Conservation (phyloP, 139 green algal genomes). For the Coccomyxa sp. region DNA sequence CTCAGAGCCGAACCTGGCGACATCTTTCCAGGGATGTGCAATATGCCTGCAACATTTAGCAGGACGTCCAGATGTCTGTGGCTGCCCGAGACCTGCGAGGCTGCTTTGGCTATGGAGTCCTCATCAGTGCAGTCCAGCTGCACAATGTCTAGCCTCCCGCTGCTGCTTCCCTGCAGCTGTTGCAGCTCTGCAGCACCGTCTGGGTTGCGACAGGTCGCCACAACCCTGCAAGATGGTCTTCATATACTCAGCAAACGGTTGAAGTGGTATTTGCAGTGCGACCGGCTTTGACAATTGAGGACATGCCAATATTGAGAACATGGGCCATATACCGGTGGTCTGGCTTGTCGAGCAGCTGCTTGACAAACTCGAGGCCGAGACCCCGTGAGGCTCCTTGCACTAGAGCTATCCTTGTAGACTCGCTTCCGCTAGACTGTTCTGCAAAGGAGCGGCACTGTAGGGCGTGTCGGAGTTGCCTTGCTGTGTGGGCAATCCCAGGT, state of each 20-base stretch:
- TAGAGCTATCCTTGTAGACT: conserved; percentile 38
- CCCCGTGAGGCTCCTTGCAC: conserved; percentile 63
- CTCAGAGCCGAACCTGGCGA: conserved; percentile 39
- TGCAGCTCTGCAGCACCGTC: conserved; percentile 33
- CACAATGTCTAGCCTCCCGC: conserved; percentile 41
- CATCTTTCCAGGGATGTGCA: conserved; percentile 54
- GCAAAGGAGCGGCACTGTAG: too few relatives aligned
- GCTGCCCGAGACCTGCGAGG: conserved; percentile 16
- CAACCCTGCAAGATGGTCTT: conserved; percentile 46
- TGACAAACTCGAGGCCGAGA: conserved; percentile 68
- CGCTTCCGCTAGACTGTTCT: too few relatives aligned
- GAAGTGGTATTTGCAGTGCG: too few relatives aligned
- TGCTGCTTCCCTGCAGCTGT: conserved; percentile 24
- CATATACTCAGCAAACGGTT: too few relatives aligned
- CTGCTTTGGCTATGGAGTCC: conserved; percentile 42
- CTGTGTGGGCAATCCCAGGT: too few relatives aligned
- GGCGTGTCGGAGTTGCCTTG: too few relatives aligned
- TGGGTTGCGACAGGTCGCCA: conserved; percentile 70
- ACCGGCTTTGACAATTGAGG: too few relatives aligned
- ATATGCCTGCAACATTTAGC: conserved; percentile 64
- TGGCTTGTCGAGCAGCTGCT: conserved; percentile 44
- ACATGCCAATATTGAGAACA: too few relatives aligned
- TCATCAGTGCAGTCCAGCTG: conserved; percentile 53
- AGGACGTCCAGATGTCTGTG: conserved; percentile 57
- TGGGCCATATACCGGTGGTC: conserved; percentile 3